Conservation (phyloP, 331 rosid species). For the Quercus lobata region DNA sequence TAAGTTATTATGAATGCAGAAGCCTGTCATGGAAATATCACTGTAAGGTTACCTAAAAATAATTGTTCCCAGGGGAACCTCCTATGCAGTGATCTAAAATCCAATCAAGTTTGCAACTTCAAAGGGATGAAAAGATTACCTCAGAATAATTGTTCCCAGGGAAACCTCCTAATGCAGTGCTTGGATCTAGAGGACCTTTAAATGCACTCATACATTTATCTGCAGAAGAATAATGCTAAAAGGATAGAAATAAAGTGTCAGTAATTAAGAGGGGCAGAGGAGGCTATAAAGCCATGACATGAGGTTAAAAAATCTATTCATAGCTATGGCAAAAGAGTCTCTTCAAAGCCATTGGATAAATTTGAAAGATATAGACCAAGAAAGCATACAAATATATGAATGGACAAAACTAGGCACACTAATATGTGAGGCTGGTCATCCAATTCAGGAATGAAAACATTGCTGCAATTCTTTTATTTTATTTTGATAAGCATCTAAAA, state of each 20-base stretch:
- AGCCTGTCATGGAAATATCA: constrained; percentile 63
- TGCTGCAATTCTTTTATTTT: too few relatives aligned
- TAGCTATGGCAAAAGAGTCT: neutral
- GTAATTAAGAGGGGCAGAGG: neutral
- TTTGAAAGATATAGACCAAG: neutral
- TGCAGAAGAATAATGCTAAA: constrained; percentile 96
- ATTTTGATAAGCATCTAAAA: too few relatives aligned
- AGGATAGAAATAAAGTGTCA: constrained; percentile 9
- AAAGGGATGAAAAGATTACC: constrained; percentile 45
- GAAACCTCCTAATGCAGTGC: constrained; percentile 96
- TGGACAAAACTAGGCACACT: neutral
- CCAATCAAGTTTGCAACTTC: constrained; percentile 11
- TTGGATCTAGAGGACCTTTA: constrained; percentile 94
- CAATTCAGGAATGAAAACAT: too few relatives aligned
- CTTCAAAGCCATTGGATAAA: neutral
- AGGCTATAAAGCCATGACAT: neutral
- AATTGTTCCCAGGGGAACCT: too few relatives aligned
- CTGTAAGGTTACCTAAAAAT: constrained; percentile 28
- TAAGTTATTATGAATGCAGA: constrained; percentile 83
- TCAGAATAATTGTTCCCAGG: constrained; percentile 76
- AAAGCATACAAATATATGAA: neutral
- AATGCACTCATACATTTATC: constrained; percentile 90
- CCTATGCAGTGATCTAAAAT: constrained; percentile 3
- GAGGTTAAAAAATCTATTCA: neutral
- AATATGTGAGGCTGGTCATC: neutral